Percentiles rank a stretch among this genome's conserved stretches.
These are phyloP conservation scores for Penicillium sp. DNA, from an alignment of 2,329 filamentous ascomycete genomes.

Conservation along the genomic window DNA sequence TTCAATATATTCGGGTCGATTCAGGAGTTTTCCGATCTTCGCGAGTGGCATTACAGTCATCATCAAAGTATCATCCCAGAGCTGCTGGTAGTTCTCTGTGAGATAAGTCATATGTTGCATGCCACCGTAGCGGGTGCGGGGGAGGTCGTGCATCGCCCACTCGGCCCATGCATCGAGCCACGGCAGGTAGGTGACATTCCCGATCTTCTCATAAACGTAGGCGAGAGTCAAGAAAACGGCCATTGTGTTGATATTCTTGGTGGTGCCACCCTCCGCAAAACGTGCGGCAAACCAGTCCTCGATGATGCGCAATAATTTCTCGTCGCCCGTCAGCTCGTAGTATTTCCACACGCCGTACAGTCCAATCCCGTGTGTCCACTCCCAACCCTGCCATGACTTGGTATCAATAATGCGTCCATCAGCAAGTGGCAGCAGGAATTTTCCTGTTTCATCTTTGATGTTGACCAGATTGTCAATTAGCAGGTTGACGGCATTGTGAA, in stretches of 20 bases:
- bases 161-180: slow-evolving; percentile 76
- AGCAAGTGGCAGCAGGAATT: slow-evolving; percentile 61
- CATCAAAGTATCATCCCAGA: slow-evolving; percentile 82
- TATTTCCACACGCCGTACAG: slow-evolving; percentile 77
- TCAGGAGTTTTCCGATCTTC: slow-evolving; percentile 65
- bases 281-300: slow-evolving; percentile 64
- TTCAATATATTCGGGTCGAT: slow-evolving; percentile 62
- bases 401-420: slow-evolving; percentile 73
- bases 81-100: slow-evolving; percentile 60
- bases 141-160: slow-evolving; percentile 70
- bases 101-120: slow-evolving; percentile 71
- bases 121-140: slow-evolving; percentile 59
- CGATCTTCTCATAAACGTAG: slow-evolving; percentile 66
- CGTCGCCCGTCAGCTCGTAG: slow-evolving; percentile 60
- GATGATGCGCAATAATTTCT: slow-evolving; percentile 55
- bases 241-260: slow-evolving; percentile 83
- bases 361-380: slow-evolving; percentile 73
- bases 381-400: slow-evolving; percentile 68
- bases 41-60: slow-evolving; percentile 75
- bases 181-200: slow-evolving; percentile 59
- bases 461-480: slow-evolving; percentile 67
- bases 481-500: slow-evolving; percentile 52
- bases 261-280: slow-evolving; percentile 61
- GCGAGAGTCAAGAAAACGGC: slow-evolving; percentile 66
- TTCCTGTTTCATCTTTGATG: slow-evolving; percentile 65